Conservation (phyloP, 2,329 filamentous ascomycete species). For the Calonectria hawksworthii region DNA sequence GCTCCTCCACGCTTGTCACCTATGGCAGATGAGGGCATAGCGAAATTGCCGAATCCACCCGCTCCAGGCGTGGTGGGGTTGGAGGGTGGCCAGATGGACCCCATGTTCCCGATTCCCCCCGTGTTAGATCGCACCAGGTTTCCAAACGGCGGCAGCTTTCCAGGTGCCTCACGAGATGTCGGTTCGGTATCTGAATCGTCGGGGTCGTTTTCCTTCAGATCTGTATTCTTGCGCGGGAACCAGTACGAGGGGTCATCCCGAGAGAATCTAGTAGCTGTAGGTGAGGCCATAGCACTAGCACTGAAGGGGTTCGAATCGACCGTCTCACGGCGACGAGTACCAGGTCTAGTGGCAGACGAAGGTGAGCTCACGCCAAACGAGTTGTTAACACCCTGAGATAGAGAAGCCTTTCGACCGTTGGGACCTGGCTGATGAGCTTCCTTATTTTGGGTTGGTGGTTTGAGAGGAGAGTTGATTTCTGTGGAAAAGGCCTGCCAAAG, state of each 20-base stretch:
- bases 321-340: conserved; percentile 86
- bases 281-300: conserved; percentile 69
- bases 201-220: conserved; percentile 69
- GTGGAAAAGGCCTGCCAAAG: conserved; percentile 77
- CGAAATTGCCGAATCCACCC: conserved; percentile 92
- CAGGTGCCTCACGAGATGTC: conserved; percentile 48
- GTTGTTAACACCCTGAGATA: conserved; percentile 78
- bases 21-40: conserved; percentile 71
- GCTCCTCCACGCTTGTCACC: conserved; percentile 83
- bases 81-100: conserved; percentile 59
- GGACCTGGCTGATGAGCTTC: conserved; percentile 70
- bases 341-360: conserved; percentile 77
- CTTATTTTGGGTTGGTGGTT: conserved; percentile 84
- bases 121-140: conserved; percentile 69
- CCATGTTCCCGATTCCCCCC: conserved; percentile 61
- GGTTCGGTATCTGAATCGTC: conserved; percentile 62
- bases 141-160: conserved; percentile 56
- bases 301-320: conserved; percentile 75
- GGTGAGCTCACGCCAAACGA: conserved; percentile 82
- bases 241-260: conserved; percentile 75
- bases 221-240: conserved; percentile 67
- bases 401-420: conserved; percentile 84
- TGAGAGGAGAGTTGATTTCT: conserved; percentile 94
- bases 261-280: conserved; percentile 70
- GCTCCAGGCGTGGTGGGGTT: conserved; percentile 74